Evolutionary conservation across 2,329 filamentous ascomycete genomes (phyloP).

Genomic region (Sporothrix inflata): DNA sequence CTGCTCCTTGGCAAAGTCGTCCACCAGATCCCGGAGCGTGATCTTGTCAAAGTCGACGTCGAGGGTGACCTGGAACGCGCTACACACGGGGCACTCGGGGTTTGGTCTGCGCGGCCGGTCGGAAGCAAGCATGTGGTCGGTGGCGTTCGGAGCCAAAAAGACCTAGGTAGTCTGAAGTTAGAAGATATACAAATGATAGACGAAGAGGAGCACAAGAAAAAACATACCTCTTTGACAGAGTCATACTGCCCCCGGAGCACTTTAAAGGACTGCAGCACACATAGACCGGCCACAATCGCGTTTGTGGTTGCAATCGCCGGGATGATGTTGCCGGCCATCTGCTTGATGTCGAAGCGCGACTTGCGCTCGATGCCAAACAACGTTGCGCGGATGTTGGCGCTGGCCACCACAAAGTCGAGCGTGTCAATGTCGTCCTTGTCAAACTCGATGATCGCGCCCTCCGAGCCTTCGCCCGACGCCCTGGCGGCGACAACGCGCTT

Average conservation of each 20-base stretch:
- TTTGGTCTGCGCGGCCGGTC: slow-evolving; percentile 68
- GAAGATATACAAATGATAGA: slow-evolving; percentile 5
- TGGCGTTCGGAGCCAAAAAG: slow-evolving; percentile 73
- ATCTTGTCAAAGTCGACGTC: slow-evolving; percentile 70
- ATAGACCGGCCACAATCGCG: slow-evolving; percentile 90
- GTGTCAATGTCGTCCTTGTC: slow-evolving; percentile 98
- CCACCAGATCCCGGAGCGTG: slow-evolving; percentile 78
- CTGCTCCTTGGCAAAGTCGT: slow-evolving; percentile 69
- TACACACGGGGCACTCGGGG: slow-evolving; percentile 80
- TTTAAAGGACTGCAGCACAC: slow-evolving; percentile 91
- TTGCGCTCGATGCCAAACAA: slow-evolving; percentile 88
- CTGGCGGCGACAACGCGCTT: slow-evolving; percentile 69
- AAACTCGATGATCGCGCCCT: slow-evolving; percentile 74
- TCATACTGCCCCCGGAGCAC: slow-evolving; percentile 73
- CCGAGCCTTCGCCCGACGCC: slow-evolving; percentile 48
- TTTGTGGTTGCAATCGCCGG: slow-evolving; percentile 98
- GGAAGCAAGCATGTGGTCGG: slow-evolving; percentile 61
- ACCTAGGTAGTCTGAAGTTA: slow-evolving; percentile 51
- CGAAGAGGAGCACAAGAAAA: slow-evolving; percentile 1
- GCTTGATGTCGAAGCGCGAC: slow-evolving; percentile 95
- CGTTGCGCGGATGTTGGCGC: slow-evolving; percentile 83
- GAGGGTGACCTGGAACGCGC: slow-evolving; percentile 69
- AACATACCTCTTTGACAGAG: slow-evolving; percentile 71
- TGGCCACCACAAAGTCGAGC: slow-evolving; percentile 88
- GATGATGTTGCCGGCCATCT: slow-evolving; percentile 99